phyloP scores from a whole-genome alignment of 108 stramenopile genomes.

The Bacterosira constricta region DNA sequence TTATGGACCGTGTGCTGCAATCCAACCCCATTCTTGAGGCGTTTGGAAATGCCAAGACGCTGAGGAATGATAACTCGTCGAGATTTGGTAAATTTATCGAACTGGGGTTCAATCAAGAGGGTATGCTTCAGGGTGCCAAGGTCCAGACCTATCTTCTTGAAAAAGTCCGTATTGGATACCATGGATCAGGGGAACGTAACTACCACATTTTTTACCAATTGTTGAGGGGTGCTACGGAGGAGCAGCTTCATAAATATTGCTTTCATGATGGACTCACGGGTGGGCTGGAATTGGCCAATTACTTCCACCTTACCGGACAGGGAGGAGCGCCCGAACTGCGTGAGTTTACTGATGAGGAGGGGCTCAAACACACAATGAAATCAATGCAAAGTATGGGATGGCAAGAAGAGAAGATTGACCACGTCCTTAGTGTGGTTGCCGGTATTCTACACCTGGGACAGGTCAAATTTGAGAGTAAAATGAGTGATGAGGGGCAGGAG shows the following conservation, averaged over 20 bases:
- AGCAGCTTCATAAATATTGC: slow-evolving; percentile 79
- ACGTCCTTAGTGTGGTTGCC: slow-evolving; percentile 79
- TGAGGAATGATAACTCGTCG: slow-evolving; percentile 99
- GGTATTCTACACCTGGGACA: slow-evolving; percentile 92
- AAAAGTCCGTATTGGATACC: slow-evolving; percentile 94
- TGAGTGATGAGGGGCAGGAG: slow-evolving; percentile 68
- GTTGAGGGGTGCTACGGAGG: slow-evolving; percentile 82
- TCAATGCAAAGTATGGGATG: slow-evolving; percentile 89
- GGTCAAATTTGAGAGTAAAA: slow-evolving; percentile 71
- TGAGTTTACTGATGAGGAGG: slow-evolving; percentile 89
- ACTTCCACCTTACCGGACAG: slow-evolving; percentile 86
- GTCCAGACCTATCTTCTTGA: slow-evolving; percentile 97
- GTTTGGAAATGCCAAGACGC: slow-evolving; percentile 99
- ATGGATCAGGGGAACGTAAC: slow-evolving; percentile 90
- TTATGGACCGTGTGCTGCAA: slow-evolving; percentile 96
- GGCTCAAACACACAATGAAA: slow-evolving; percentile 83
- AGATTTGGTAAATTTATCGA: slow-evolving; percentile 99
- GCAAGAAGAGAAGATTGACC: slow-evolving; percentile 68
- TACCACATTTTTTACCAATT: slow-evolving; percentile 97
- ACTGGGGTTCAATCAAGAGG: slow-evolving; percentile 91
- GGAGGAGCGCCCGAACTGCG: slow-evolving; percentile 87
- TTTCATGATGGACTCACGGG: slow-evolving; percentile 81
- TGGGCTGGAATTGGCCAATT: slow-evolving; percentile 77
- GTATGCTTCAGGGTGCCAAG: slow-evolving; percentile 89
- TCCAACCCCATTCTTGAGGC: slow-evolving; percentile 98